Evolutionary conservation across 1,284 basidiomycete species (phyloP), one percentile per base, ranked within the genome.

Genomic region (Chondrostereum purpureum): DNA sequence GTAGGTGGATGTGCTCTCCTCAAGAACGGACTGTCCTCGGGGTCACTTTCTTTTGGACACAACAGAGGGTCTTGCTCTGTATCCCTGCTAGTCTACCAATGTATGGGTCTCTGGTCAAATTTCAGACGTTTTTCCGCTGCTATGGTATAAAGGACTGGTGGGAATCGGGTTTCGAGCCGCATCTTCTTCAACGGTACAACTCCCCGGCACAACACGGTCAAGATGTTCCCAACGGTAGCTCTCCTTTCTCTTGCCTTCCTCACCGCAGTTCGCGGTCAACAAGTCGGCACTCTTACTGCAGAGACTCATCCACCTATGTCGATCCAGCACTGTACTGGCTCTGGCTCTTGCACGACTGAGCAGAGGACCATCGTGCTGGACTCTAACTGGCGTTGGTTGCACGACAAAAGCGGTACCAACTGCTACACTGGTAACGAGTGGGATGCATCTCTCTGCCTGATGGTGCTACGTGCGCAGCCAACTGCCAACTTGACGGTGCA

Each of bases 381-480:
- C 53, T 53, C 69, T 45, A 72, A 72, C 61, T 73, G 70, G 69
- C 69, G 69, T 50, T 72, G 70, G 70, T 48, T 67, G n/a, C 71
- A 73, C 60, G 56, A 55, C 47, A 66, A 61, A 45, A 52, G 49
- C 31, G 63, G 63, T 52, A 64, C 64, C 43, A 68, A 69, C 59
- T 69, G 67, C 56, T 68, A 67, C 63, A 64, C 62, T 50, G 67
- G 66, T 24, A 66, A 67, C 56, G 42, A 45, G 10, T 66, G 63
- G 62, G 59, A 68, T 52, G 47, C 60, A 12, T 50, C 59, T 17
- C 53, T 68, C 37, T 70, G 68, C 55, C 67, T 21, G 60, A 65
- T 50, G 48, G 48, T 47, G 55, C 50, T 35, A 70, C 65, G 10
- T 74, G 67, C 55, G 57, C 59, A 12, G 55, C 56, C 19, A 64